phyloP scores from a whole-genome alignment of 202 grass and related monocot species.

The Setaria viridis region DNA sequence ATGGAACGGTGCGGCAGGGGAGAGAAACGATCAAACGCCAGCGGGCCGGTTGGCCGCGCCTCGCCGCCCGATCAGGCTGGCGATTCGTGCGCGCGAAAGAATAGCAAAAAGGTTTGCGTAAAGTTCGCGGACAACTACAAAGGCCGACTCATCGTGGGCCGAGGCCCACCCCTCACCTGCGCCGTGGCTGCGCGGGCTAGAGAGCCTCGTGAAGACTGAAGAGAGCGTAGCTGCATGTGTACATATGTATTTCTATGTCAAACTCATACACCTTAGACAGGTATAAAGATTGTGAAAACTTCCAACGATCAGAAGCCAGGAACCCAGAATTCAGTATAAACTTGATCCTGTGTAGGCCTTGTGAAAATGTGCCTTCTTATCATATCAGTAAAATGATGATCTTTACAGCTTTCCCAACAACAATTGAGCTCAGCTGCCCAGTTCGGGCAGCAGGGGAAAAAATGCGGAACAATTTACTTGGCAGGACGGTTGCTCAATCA shows the following conservation, averaged over 20 bases:
- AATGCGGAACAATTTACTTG: constrained; percentile 21
- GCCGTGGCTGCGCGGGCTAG: no score
- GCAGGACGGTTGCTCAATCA: constrained; percentile 52
- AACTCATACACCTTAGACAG: no score
- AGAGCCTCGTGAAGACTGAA: no score
- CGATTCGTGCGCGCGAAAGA: background rate
- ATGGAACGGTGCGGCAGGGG: background rate
- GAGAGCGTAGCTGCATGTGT: no score
- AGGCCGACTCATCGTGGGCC: background rate
- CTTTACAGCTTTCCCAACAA: constrained; percentile 47
- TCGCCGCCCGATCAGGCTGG: constrained; percentile 16
- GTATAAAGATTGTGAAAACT: no score
- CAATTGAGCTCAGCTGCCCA: constrained; percentile 14
- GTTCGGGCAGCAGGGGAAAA: constrained; percentile 19
- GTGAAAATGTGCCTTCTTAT: constrained; percentile 5
- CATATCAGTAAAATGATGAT: constrained; percentile 32
- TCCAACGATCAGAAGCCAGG: no score
- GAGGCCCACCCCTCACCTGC: background rate
- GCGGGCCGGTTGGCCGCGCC: background rate
- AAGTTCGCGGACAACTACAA: background rate
- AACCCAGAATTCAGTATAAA: no score
- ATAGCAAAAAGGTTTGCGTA: background rate
- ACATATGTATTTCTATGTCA: no score
- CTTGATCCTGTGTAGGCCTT: no score
- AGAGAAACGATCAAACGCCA: background rate